phyloP scores from a whole-genome alignment of 192 early-diverging fungal species.

The Rhizophagus prolifer region DNA sequence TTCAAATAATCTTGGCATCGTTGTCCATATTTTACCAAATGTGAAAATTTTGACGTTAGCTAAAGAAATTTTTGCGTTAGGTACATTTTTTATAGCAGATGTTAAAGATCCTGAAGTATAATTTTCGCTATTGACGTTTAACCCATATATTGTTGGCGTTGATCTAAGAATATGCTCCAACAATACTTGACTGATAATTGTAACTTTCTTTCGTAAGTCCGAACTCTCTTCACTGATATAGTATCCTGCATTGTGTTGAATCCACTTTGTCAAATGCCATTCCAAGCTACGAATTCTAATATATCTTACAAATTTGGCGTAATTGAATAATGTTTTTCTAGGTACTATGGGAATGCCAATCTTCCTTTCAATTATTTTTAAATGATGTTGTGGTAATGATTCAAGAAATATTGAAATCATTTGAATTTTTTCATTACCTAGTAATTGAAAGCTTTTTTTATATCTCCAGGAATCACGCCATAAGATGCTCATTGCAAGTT shows the following conservation, averaged over 20 bases:
- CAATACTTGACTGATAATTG: background rate
- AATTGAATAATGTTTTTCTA: background rate
- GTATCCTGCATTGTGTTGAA: background rate
- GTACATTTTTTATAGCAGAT: background rate
- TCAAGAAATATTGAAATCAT: background rate
- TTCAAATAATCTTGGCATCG: background rate
- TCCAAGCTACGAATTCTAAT: background rate
- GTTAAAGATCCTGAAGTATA: background rate
- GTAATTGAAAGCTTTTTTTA: background rate
- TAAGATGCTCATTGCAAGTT: background rate
- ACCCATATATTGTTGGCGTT: background rate
- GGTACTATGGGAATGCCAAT: background rate
- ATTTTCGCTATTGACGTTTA: background rate
- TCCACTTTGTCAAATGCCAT: background rate
- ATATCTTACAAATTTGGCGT: background rate
- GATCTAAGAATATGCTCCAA: background rate
- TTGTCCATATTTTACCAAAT: background rate
- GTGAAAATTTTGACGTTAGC: background rate
- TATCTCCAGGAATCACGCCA: background rate
- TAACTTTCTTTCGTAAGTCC: background rate
- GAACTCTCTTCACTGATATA: background rate
- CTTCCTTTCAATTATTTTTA: background rate
- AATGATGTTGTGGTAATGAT: background rate
- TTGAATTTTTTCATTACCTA: background rate
- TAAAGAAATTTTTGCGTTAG: background rate